Conservation (phyloP, 2,329 filamentous ascomycete species). For the Penicillium sp. region DNA sequence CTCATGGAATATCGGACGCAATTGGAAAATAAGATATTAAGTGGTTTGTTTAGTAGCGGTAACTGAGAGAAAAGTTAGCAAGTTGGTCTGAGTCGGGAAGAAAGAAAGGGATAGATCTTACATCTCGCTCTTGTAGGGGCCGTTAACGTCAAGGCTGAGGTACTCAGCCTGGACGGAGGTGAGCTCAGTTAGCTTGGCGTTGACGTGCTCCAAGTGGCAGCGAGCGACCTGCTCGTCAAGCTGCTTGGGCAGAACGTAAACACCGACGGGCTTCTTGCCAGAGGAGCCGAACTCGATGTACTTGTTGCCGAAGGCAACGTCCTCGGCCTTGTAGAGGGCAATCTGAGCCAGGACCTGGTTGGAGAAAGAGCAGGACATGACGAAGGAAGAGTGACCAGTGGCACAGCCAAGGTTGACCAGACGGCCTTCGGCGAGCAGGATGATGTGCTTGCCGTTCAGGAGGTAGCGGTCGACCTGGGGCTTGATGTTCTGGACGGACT, state of each 20-base stretch:
- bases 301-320: slow-evolving; percentile 87
- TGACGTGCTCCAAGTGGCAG: slow-evolving; percentile 91
- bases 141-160: slow-evolving; percentile 81
- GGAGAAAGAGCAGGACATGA: slow-evolving; percentile 99
- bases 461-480: slow-evolving; percentile 98
- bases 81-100: background rate
- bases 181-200: slow-evolving; percentile 90
- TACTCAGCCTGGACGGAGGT: slow-evolving; percentile 90
- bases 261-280: slow-evolving; percentile 86
- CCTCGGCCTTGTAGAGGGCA: slow-evolving; percentile 92
- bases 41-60: slow-evolving; percentile 67
- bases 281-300: slow-evolving; percentile 95
- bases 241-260: slow-evolving; percentile 98
- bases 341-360: slow-evolving; percentile 99
- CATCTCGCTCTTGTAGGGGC: slow-evolving; percentile 89
- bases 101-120: background rate
- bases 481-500: slow-evolving; percentile 97
- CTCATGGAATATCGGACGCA: slow-evolving; percentile 38
- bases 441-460: slow-evolving; percentile 96
- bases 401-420: slow-evolving; percentile 99
- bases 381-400: slow-evolving; percentile 98
- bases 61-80: slow-evolving; percentile 39
- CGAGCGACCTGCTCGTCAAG: slow-evolving; percentile 98
- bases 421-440: slow-evolving; percentile 97
- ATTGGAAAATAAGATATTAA: slow-evolving; percentile 38